Conservation (phyloP, 768 basidiomycete species). For the Leucosporidium creatinivorum region DNA sequence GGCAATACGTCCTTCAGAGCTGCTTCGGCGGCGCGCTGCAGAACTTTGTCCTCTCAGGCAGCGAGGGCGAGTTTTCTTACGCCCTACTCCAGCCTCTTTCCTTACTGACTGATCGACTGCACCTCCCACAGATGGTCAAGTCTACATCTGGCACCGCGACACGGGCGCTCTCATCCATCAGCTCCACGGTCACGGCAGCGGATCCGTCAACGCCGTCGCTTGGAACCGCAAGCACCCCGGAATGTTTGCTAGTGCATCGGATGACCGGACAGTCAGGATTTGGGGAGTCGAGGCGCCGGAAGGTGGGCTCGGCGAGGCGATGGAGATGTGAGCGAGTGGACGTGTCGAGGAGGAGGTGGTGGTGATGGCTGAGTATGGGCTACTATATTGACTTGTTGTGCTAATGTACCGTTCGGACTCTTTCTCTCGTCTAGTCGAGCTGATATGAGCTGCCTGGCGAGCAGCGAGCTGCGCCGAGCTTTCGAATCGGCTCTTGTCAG, state of each 20-base stretch:
- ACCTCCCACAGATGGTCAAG: constrained; percentile 64
- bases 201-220: constrained; percentile 88
- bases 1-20: constrained; percentile 76
- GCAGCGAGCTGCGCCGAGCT: too few relatives aligned
- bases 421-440: too few relatives aligned
- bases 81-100: background rate
- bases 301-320: background rate
- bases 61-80: constrained; percentile 63
- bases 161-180: constrained; percentile 74
- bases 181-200: constrained; percentile 77
- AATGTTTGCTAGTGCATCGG: constrained; percentile 95
- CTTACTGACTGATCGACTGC: background rate
- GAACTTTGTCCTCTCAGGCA: constrained; percentile 85
- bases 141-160: constrained; percentile 93
- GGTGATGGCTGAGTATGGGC: too few relatives aligned
- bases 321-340: too few relatives aligned
- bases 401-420: too few relatives aligned
- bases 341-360: too few relatives aligned
- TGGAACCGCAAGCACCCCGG: constrained; percentile 86
- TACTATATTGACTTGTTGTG: too few relatives aligned
- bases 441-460: too few relatives aligned
- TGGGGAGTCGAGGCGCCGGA: constrained; percentile 53
- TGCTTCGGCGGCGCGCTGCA: constrained; percentile 87
- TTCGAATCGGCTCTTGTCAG: too few relatives aligned
- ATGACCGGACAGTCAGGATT: constrained; percentile 82